Evolutionary conservation across 164 flowering plant genomes (phyloP), one percentile per base, ranked within the genome.

Genomic region (Umbilicus rupestris): DNA sequence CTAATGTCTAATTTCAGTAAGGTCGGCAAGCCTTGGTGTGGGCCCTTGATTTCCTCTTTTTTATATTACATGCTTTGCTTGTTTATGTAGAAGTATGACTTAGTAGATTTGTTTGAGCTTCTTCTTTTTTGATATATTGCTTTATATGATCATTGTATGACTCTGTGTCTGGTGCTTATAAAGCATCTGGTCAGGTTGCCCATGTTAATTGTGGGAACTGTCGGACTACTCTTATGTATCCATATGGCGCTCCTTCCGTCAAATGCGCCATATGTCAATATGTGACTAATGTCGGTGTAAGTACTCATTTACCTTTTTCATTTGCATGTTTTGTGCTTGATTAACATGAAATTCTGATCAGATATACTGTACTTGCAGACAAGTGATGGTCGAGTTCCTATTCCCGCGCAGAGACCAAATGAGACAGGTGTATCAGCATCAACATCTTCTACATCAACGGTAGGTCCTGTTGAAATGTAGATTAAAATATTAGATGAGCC

Each of bases 221-320:
- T 71, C 87, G 79, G 63, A 88, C 89, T 59, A 82, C 81, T 46
- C 92, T 92, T 11, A 85, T 90, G 91, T 90, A 88, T 74, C 97
- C 99, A 35, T 79, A 74, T 75, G 98, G 97, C 67, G 94, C 96
- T 47, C 95, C 90, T 42, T 90, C 97, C 33, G 98, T 95, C 59
- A 88, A 90, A 82, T 92, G 98, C 76, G 96, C 92, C 12, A 65
- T 90, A 49, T 95, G 97, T 70, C 92, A 92, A 8, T 87, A 78
- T 71, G 75, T 92, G 69, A 92, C 96, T 33, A 83, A 80, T 68
- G 83, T 84, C 73, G 85, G 81, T 77, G 95, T 90, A 77, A 80
- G 90, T 81, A 39, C 50, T 12, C 7, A 19, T 35, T 62, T 62
- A 3, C 31, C 14, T 19, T 33, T 9, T 29, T 9, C 24, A 9